Base-by-base conservation (phyloP, 768 basidiomycete species). In the Amylocystis lapponica region DNA sequence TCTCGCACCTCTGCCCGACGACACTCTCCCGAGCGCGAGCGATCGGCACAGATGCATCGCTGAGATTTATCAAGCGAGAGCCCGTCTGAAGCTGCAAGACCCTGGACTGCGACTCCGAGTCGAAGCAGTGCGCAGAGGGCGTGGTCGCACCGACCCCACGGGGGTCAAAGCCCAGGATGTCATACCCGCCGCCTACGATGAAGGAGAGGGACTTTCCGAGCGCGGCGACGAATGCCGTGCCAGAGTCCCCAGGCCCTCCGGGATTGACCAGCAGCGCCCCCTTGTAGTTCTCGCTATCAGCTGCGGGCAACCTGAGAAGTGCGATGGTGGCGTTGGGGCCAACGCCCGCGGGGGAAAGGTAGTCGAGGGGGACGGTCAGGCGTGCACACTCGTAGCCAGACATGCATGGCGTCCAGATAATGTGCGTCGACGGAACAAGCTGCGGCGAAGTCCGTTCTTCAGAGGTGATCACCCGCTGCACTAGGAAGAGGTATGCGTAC, bases 111-210 rank as follows among this genome's bases (percentile, higher is more conserved):
- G 43, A 44, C 14, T 45, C 30, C 1, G 39, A 39, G 14, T 41
- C 41, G 27, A 50, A 53, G 37, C 52, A 53, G 13, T 41, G 31
- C 19, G 46, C 48, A 10, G 36, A 37, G 1, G 52, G 52, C 3
- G 52, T 53, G 40, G 46, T 53, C n/a, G 52, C 52, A 22, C 52
- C 52, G 5, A 36, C 46, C 11, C 52, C 52, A 7, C 52, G 52
- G 13, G 52, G 52, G 36, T 53, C 52, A 31, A 53, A 53, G n/a
- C 52, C 52, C 4, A 53, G 48, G 36, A 53, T 33, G 33, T 53
- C 48, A 36, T 41, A 53, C n/a, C 43, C 42, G 17, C 35, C 39
- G 19, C 52, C 48, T 25, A 48, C 36, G 29, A 53, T 45, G 25
- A 29, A 30, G 23, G 41, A 19, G 37, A 48, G 39, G 33, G 39